phyloP scores from a whole-genome alignment of 371 early-diverging fungal species.

The Rhizopus stolonifer region DNA sequence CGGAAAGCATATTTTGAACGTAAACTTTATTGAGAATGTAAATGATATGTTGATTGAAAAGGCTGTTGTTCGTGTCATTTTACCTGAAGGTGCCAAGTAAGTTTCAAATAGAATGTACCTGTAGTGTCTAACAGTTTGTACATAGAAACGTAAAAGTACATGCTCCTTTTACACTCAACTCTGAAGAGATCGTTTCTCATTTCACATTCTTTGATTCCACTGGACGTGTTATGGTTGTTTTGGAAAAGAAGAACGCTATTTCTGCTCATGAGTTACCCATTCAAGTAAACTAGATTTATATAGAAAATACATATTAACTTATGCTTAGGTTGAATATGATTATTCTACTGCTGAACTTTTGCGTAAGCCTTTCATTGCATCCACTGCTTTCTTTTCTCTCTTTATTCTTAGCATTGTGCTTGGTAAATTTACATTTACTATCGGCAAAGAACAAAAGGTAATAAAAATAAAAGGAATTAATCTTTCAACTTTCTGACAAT shows the following conservation, averaged over 20 bases:
- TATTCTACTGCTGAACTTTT: constrained; percentile 34
- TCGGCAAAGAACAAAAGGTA: constrained; percentile 34
- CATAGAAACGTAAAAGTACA: constrained; percentile 58
- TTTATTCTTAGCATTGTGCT: constrained; percentile 44
- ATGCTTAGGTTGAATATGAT: constrained; percentile 48
- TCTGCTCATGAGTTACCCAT: constrained; percentile 55
- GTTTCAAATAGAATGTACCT: too few species aligned
- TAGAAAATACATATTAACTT: neutral
- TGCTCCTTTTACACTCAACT: constrained; percentile 56
- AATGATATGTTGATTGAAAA: constrained; percentile 63
- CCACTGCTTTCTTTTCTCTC: constrained; percentile 32
- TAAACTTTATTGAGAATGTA: constrained; percentile 71
- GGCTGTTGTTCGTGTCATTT: constrained; percentile 69
- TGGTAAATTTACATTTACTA: constrained; percentile 43
- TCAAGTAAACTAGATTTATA: constrained; percentile 29
- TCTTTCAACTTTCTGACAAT: neutral
- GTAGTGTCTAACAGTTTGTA: too few species aligned
- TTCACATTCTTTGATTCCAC: constrained; percentile 77
- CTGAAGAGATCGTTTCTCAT: constrained; percentile 31
- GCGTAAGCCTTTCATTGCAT: constrained; percentile 50
- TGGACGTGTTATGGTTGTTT: constrained; percentile 63
- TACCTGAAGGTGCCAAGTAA: constrained; percentile 93
- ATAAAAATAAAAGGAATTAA: neutral
- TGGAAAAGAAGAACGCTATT: constrained; percentile 66
- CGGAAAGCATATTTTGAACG: constrained; percentile 58